Evolutionary conservation across 2,329 filamentous ascomycete genomes (phyloP).

Genomic region (Leptoxyphium fumago): DNA sequence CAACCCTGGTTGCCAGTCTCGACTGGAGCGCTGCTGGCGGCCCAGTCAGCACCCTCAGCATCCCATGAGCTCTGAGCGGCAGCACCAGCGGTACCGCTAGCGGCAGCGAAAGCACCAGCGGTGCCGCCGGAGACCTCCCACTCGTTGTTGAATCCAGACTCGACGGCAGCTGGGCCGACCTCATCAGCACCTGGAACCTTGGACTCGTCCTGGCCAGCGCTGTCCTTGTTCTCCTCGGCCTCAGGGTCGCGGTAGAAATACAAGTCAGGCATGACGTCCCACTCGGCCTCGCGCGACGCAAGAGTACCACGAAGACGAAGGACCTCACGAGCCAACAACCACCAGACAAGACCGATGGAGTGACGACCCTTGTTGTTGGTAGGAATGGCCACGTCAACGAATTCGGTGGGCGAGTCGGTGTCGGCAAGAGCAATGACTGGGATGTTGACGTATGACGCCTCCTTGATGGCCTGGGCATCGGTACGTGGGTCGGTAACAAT

Average conservation of each 20-base stretch:
- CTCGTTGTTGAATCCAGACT: slow-evolving; percentile 65
- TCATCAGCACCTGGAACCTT: slow-evolving; percentile 79
- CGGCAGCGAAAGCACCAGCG: slow-evolving; percentile 54
- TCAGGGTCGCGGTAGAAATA: slow-evolving; percentile 99
- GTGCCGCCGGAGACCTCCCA: slow-evolving; percentile 64
- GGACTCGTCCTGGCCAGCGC: slow-evolving; percentile 62
- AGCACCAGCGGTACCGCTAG: slow-evolving; percentile 39
- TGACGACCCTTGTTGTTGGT: slow-evolving; percentile 99
- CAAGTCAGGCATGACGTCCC: slow-evolving; percentile 98
- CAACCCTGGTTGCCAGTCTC: slow-evolving; percentile 39
- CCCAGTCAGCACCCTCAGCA: slow-evolving; percentile 54
- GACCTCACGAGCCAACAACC: slow-evolving; percentile 99
- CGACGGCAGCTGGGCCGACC: slow-evolving; percentile 63
- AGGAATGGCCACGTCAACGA: slow-evolving; percentile 98
- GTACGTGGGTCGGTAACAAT: slow-evolving; percentile 99
- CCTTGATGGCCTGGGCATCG: slow-evolving; percentile 99
- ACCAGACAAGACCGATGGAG: slow-evolving; percentile 97
- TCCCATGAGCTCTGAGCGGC: slow-evolving; percentile 50
- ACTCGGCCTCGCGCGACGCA: slow-evolving; percentile 86
- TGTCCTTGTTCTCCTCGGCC: slow-evolving; percentile 97
- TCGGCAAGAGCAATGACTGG: slow-evolving; percentile 98
- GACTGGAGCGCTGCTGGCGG: slow-evolving; percentile 37
- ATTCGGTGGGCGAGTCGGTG: slow-evolving; percentile 98
- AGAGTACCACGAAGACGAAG: slow-evolving; percentile 96
- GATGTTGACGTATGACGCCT: slow-evolving; percentile 99